Conservation (phyloP, 2,329 filamentous ascomycete species). For the Hirsutella thompsonii region DNA sequence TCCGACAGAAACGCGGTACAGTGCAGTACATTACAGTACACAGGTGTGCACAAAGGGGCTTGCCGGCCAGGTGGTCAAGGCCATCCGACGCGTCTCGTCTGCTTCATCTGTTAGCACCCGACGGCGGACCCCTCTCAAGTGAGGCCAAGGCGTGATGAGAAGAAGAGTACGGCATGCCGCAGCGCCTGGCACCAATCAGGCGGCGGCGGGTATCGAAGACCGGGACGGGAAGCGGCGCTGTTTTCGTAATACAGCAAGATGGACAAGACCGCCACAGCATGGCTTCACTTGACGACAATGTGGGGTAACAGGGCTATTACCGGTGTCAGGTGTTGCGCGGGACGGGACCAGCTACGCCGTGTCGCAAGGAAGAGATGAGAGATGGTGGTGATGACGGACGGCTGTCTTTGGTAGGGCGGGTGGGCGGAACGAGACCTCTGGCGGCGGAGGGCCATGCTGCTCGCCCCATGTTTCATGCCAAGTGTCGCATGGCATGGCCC, state of each 20-base stretch:
- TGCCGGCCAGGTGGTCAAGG: too few species aligned
- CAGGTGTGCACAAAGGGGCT: too few species aligned
- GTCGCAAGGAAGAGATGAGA: not conserved
- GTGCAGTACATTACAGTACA: not conserved
- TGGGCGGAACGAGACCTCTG: too few species aligned
- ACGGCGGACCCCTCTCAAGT: not conserved
- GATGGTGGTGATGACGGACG: too few species aligned
- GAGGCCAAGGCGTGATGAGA: slow-evolving; percentile 1
- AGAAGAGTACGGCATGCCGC: slow-evolving; percentile 1
- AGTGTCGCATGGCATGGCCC: slow-evolving; percentile 2
- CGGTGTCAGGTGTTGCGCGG: not conserved
- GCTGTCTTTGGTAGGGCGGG: too few species aligned
- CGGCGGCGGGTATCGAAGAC: not conserved
- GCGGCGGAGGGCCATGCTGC: not conserved
- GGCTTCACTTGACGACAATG: too few species aligned
- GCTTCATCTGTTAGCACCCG: too few species aligned
- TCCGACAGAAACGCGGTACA: slow-evolving; percentile 2
- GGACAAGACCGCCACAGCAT: too few species aligned
- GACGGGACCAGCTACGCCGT: not conserved
- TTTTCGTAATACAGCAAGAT: too few species aligned
- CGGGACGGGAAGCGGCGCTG: not conserved
- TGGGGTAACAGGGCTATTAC: too few species aligned
- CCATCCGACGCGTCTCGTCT: too few species aligned
- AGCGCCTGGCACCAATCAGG: slow-evolving; percentile 1
- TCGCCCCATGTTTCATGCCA: slow-evolving; percentile 5